A percentile compares a stretch with the other conserved stretches of the same genome.
These are phyloP conservation scores for Nannochloropsis salina DNA, from an alignment of 108 stramenopile species.

Conservation along the genomic window DNA sequence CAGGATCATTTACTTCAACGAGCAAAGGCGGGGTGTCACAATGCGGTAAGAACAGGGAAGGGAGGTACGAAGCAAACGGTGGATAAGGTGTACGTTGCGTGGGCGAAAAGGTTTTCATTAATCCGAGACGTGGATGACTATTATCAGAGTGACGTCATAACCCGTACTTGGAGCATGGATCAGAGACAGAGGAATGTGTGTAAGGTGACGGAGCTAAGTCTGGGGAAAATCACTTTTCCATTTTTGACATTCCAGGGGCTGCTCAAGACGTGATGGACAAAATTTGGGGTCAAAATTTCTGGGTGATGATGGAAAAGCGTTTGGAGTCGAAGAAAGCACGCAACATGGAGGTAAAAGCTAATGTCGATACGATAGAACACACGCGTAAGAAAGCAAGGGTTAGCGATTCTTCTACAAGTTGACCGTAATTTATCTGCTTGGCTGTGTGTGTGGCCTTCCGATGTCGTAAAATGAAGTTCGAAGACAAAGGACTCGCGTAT, in stretches of 20 bases:
- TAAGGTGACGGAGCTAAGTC: neutral
- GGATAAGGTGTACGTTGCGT: neutral
- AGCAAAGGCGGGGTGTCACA: neutral
- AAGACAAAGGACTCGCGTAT: too few species aligned
- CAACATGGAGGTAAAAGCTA: too few species aligned
- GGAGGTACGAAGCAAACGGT: neutral
- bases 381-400: too few species aligned
- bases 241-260: neutral
- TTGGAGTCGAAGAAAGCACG: neutral
- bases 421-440: too few species aligned
- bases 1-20: conserved; percentile 33
- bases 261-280: neutral
- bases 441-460: too few species aligned
- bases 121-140: neutral
- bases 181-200: neutral
- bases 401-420: too few species aligned
- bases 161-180: neutral
- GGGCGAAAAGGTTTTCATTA: neutral
- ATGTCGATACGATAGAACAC: too few species aligned
- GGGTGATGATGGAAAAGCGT: neutral
- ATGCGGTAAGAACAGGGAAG: neutral
- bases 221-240: neutral
- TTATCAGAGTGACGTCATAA: neutral
- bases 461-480: too few species aligned
- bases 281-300: neutral